Conservation (phyloP, 1,284 basidiomycete genomes). For the Ustilago crameri region DNA sequence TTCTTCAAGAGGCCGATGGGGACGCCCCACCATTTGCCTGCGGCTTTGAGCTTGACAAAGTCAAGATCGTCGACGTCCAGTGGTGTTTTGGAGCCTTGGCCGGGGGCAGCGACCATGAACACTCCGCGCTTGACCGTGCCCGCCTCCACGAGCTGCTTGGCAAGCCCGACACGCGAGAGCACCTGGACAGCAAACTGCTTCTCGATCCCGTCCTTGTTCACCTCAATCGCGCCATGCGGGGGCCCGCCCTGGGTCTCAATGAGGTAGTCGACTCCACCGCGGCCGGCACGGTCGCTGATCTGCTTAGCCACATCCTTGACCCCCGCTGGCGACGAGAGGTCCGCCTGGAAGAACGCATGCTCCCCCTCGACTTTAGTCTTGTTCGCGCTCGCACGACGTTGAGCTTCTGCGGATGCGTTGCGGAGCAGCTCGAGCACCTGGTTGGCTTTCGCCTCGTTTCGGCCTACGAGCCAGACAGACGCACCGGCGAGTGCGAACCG, state of each 20-base stretch:
- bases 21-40: slow-evolving; percentile 43
- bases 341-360: slow-evolving; percentile 68
- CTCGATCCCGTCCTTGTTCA: slow-evolving; percentile 49
- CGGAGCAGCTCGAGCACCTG: slow-evolving; percentile 61
- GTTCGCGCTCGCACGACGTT: slow-evolving; percentile 12
- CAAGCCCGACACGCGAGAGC: slow-evolving; percentile 67
- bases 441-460: slow-evolving; percentile 59
- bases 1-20: slow-evolving; percentile 35
- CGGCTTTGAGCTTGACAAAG: slow-evolving; percentile 41
- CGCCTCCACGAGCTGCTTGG: slow-evolving; percentile 61
- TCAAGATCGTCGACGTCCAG: slow-evolving; percentile 64
- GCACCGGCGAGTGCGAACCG: slow-evolving; percentile 65
- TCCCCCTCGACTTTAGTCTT: neutral
- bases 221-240: slow-evolving; percentile 23
- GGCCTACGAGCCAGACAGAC: slow-evolving; percentile 68
- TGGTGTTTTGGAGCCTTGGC: slow-evolving; percentile 31
- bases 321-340: slow-evolving; percentile 60
- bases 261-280: slow-evolving; percentile 66
- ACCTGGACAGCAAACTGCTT: slow-evolving; percentile 67
- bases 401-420: slow-evolving; percentile 43
- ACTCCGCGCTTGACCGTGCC: slow-evolving; percentile 63
- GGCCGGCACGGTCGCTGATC: slow-evolving; percentile 50
- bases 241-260: slow-evolving; percentile 67
- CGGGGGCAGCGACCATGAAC: slow-evolving; percentile 65
- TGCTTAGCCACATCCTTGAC: slow-evolving; percentile 54